Evolutionary conservation across 148 eudicot genomes (phyloP), one percentile per base, ranked within the genome.

Genomic region (Rhododendron vialii): DNA sequence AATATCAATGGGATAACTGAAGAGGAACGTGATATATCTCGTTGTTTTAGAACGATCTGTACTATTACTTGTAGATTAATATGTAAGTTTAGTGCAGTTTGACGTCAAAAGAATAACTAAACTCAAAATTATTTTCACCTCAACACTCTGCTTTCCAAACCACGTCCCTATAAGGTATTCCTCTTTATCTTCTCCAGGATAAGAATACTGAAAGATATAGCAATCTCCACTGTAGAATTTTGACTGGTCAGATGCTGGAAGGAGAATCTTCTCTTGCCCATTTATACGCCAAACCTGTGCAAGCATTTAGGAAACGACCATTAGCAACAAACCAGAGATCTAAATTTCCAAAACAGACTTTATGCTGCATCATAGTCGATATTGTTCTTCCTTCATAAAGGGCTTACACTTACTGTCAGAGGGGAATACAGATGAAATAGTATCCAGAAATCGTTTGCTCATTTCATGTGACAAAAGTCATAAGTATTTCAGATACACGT

Each of bases 171-270:
- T 89, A 84, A 98, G 98, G 87, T 91, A 61, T 85, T 98, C 99
- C 89, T 98, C 99, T 83, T 89, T 92, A 55, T 94, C 96, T 87
- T 94, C 96, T 24, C 98, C 98, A 41, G 98, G 91, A 88, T 93
- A 98, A 84, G 96, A 88, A 89, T 98, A 98, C 84, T 94, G 98
- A 87, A 95, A 98, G 86, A 98, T 93, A 86, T 94, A 98, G 89
- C 99, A 94, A 88, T 95, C 96, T 90, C 99, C 99, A 88, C 97
- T 92, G 88, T 93, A 98, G 88, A 98, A 98, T 80, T 98, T 98
- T 84, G 97, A 92, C 91, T 91, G 95, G 55, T 94, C 96, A 28
- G 95, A 85, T 77, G 89, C 91, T 83, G 93, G 83, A 88, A 98
- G 96, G 86, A 92, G 94, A 90, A 86, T 91, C 92, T 94, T 98